Conservation (phyloP, 2,329 filamentous ascomycete species). For the Pezicula neosporulosa region DNA sequence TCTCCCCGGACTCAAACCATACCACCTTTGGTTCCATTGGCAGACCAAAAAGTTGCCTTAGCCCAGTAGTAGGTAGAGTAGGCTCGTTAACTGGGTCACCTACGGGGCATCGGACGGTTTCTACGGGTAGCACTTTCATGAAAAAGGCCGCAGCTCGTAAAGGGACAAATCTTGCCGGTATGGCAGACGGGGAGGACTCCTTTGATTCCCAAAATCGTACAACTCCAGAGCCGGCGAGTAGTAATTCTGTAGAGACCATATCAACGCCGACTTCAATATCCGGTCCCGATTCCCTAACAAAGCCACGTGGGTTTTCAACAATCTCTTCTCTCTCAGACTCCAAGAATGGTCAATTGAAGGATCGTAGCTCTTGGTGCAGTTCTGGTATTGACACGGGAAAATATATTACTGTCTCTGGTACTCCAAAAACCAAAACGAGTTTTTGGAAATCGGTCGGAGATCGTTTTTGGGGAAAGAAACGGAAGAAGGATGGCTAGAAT, state of each 20-base stretch:
- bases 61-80: too few relatives aligned
- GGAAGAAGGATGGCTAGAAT: neutral
- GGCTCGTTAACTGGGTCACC: neutral
- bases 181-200: constrained; percentile 20
- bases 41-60: neutral
- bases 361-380: neutral
- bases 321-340: neutral
- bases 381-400: neutral
- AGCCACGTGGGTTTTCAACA: too few relatives aligned
- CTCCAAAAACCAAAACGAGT: constrained; percentile 15
- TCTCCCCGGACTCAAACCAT: neutral
- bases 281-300: too few relatives aligned
- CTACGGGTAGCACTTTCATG: constrained; percentile 44
- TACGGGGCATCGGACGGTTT: constrained; percentile 15
- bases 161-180: constrained; percentile 14
- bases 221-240: neutral
- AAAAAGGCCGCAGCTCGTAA: constrained; percentile 28
- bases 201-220: neutral
- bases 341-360: neutral
- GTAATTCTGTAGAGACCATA: neutral
- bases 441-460: constrained; percentile 24
- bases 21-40: neutral
- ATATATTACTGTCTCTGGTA: constrained; percentile 2
- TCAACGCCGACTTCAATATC: too few relatives aligned
- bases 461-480: constrained; percentile 17